phyloP scores from a whole-genome alignment of 441 rosid genomes.

The Populus hybrid region DNA sequence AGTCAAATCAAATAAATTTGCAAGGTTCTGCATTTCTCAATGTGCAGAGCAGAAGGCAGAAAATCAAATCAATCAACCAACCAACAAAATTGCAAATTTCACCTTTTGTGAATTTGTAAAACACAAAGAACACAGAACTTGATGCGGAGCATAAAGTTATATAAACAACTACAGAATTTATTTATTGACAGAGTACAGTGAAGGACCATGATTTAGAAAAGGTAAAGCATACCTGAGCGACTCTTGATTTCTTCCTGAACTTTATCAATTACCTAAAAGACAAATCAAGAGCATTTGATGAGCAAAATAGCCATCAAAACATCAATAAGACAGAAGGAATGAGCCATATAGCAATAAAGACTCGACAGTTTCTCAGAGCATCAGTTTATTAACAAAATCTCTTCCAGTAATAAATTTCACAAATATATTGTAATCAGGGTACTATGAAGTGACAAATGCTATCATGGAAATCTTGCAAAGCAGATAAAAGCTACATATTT shows the following conservation, averaged over 20 bases:
- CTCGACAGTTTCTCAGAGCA: not conserved
- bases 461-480: not conserved
- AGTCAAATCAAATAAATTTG: not conserved
- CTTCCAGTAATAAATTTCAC: not conserved
- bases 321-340: not conserved
- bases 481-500: not conserved
- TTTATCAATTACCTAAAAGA: constrained; percentile 85
- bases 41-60: too few species aligned
- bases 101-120: not conserved
- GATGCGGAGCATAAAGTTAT: not conserved
- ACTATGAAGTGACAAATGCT: not conserved
- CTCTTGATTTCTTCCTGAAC: constrained; percentile 92
- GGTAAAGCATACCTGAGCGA: constrained; percentile 56
- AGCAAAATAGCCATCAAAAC: constrained; percentile 8
- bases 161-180: not conserved
- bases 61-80: not conserved
- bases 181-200: not conserved
- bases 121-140: not conserved
- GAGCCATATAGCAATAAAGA: not conserved
- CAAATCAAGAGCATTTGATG: constrained; percentile 14
- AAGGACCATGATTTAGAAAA: not conserved
- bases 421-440: not conserved
- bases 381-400: not conserved
- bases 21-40: not conserved
- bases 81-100: not conserved